These are phyloP conservation scores for Proliferodiscus dingleyae DNA, from an alignment of 2,329 filamentous ascomycete species.

Conservation along the genomic window DNA sequence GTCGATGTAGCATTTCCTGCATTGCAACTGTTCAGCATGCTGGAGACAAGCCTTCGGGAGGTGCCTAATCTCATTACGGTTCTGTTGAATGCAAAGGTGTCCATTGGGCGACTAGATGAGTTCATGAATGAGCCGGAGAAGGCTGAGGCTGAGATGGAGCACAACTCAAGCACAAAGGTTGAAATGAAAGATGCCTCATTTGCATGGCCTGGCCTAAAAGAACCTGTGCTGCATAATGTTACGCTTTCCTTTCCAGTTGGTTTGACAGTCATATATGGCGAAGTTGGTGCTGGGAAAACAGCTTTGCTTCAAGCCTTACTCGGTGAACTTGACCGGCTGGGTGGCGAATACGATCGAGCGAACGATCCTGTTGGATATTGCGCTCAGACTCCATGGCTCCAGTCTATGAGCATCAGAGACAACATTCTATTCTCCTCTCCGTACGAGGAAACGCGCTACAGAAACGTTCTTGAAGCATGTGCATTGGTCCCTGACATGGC, in stretches of 20 bases:
- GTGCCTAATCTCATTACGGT: conserved; percentile 71
- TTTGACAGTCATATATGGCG: conserved; percentile 57
- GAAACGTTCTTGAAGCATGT: conserved; percentile 62
- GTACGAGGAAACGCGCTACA: conserved; percentile 66
- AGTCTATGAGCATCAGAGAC: conserved; percentile 65
- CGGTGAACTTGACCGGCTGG: conserved; percentile 29
- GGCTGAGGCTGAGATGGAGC: conserved; percentile 41
- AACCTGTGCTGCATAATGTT: conserved; percentile 50
- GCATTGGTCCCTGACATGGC: conserved; percentile 56
- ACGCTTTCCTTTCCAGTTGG: conserved; percentile 50
- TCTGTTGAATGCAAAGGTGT: conserved; percentile 76
- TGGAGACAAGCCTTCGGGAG: conserved; percentile 69
- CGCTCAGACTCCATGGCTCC: conserved; percentile 62
- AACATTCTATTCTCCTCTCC: conserved; percentile 61
- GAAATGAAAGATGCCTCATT: conserved; percentile 64
- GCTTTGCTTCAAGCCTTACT: conserved; percentile 32
- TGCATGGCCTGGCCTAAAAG: conserved; percentile 67
- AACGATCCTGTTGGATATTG: conserved; percentile 58
- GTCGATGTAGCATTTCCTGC: conserved; percentile 86
- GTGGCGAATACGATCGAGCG: conserved; percentile 40
- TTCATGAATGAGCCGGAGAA: conserved; percentile 87
- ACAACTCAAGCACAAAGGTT: conserved; percentile 28
- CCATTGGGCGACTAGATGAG: conserved; percentile 73
- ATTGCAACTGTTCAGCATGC: conserved; percentile 70
- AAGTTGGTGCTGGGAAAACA: conserved; percentile 60